Conservation (phyloP, 1,139 yeast species). For the Candida smagusa region DNA sequence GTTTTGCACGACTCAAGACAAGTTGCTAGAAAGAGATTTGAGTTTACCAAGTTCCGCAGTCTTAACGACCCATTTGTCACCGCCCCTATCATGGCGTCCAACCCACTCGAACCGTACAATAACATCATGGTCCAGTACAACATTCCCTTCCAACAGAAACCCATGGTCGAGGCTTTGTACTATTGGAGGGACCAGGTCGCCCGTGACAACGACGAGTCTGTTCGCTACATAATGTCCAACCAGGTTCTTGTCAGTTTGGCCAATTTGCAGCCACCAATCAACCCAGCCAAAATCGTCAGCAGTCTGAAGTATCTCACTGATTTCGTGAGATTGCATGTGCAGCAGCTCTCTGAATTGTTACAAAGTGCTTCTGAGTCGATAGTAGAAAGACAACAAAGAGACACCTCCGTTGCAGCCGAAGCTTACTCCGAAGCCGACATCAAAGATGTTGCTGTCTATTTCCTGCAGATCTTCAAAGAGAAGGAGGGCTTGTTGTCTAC, state of each 20-base stretch:
- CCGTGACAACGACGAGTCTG: conserved; percentile 76
- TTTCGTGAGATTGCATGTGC: conserved; percentile 55
- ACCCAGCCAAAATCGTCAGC: conserved; percentile 53
- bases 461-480: conserved; percentile 5
- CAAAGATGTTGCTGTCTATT: conserved; percentile 1
- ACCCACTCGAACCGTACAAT: conserved; percentile 53
- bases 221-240: conserved; percentile 79
- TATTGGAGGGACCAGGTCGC: conserved; percentile 85
- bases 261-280: conserved; percentile 52
- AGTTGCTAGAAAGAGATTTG: conserved; percentile 81
- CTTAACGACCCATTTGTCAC: conserved; percentile 30
- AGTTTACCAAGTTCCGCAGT: conserved; percentile 64
- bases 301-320: conserved; percentile 51
- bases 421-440: conserved; percentile 15
- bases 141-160: conserved; percentile 53
- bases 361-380: conserved; percentile 21
- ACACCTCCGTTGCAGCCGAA: conserved; percentile 10
- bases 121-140: conserved; percentile 63
- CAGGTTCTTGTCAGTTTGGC: conserved; percentile 68
- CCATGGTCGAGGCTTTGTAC: conserved; percentile 59
- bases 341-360: conserved; percentile 56
- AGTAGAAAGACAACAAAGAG: conserved; percentile 8
- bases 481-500: conserved; percentile 5
- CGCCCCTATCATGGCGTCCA: conserved; percentile 47
- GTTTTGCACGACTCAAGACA: conserved; percentile 76